Evolutionary conservation across 2,329 filamentous ascomycete species (phyloP).

Genomic region (Aurifilum marmelostoma): DNA sequence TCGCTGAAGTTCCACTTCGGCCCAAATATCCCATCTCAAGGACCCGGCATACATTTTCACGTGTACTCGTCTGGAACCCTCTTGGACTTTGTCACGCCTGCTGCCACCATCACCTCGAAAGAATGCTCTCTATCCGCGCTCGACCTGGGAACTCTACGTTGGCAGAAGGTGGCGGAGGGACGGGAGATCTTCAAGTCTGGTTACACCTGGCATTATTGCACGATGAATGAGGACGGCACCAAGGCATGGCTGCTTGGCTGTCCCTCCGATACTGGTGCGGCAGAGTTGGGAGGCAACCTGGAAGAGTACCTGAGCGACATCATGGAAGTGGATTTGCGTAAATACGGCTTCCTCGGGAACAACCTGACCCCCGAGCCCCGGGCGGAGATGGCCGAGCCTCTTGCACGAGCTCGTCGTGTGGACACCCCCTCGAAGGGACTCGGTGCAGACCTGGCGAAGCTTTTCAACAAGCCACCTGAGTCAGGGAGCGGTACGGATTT

Average conservation of each 20-base stretch:
- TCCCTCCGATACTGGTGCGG: constrained; percentile 69
- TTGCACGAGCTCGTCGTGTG: constrained; percentile 49
- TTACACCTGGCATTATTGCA: constrained; percentile 99
- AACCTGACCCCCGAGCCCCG: constrained; percentile 62
- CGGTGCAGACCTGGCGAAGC: constrained; percentile 80
- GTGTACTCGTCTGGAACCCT: constrained; percentile 91
- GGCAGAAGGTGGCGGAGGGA: constrained; percentile 94
- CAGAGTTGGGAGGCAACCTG: constrained; percentile 69
- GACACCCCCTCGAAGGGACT: constrained; percentile 68
- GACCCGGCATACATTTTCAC: constrained; percentile 92
- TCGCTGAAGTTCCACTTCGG: constrained; percentile 89
- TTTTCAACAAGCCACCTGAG: constrained; percentile 87
- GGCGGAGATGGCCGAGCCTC: constrained; percentile 51
- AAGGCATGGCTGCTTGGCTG: constrained; percentile 98
- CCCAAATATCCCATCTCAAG: constrained; percentile 82
- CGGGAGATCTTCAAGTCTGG: constrained; percentile 88
- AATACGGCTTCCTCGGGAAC: constrained; percentile 88
- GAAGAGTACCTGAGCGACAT: constrained; percentile 93
- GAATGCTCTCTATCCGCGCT: constrained; percentile 91
- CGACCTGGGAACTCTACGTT: constrained; percentile 83
- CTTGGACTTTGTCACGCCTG: constrained; percentile 91
- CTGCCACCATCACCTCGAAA: constrained; percentile 80
- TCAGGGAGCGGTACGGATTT: constrained; percentile 88
- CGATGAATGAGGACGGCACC: constrained; percentile 90
- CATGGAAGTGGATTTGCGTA: constrained; percentile 87